Percentiles rank a stretch among this genome's conserved stretches.
Evolutionary conservation across 2,329 filamentous ascomycete genomes (phyloP).

Genomic region (Pseudogymnoascus sp.): DNA sequence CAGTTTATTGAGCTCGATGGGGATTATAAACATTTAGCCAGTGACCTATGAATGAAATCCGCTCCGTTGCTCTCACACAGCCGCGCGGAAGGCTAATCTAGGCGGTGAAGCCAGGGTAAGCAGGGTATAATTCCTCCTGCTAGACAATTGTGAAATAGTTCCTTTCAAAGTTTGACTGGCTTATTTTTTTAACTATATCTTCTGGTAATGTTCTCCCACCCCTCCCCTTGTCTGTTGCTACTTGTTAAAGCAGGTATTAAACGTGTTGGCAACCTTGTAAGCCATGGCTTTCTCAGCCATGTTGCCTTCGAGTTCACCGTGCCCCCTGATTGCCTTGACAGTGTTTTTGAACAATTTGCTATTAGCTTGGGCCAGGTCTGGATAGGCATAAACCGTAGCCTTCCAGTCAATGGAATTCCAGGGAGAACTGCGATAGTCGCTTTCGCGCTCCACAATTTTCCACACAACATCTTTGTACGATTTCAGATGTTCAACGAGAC

Average conservation of each 20-base stretch:
- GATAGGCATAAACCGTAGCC: not conserved
- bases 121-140: no score
- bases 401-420: not conserved
- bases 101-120: no score
- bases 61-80: no score
- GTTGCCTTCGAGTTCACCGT: not conserved
- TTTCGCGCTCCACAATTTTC: not conserved
- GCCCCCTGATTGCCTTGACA: not conserved
- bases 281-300: not conserved
- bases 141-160: no score
- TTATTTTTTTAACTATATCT: no score
- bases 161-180: no score
- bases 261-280: not conserved
- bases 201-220: no score
- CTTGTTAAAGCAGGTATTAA: not conserved
- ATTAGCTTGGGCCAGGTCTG: not conserved
- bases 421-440: not conserved
- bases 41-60: no score
- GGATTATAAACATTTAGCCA: no score
- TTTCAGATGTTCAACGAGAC: not conserved
- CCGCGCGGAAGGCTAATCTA: no score
- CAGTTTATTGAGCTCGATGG: no score
- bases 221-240: not conserved
- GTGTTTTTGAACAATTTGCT: not conserved
- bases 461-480: not conserved